Conservation (phyloP, 148 eudicot species). For the Tetragonia tetragonoides region DNA sequence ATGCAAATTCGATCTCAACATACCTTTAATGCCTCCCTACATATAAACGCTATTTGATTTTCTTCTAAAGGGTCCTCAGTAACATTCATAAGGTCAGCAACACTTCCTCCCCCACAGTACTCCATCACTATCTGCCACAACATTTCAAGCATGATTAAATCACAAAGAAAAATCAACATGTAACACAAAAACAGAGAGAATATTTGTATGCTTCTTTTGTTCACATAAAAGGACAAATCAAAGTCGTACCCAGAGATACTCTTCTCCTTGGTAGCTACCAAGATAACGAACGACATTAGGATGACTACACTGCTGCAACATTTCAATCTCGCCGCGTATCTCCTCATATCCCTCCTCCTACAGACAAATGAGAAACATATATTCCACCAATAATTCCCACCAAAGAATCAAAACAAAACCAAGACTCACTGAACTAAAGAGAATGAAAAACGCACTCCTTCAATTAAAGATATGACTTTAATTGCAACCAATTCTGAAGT, state of each 20-base stretch:
- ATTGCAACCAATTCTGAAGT: constrained; percentile 95
- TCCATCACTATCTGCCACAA: constrained; percentile 96
- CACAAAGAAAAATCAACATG: constrained; percentile 6
- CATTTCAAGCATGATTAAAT: constrained; percentile 11
- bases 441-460: constrained; percentile 62
- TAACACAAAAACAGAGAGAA: not conserved
- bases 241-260: constrained; percentile 83
- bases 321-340: constrained; percentile 98
- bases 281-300: constrained; percentile 98
- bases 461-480: constrained; percentile 88
- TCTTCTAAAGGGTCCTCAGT: constrained; percentile 92
- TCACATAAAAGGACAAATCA: not conserved
- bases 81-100: constrained; percentile 93
- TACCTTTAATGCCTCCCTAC: constrained; percentile 95
- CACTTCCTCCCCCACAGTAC: constrained; percentile 99
- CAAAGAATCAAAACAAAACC: not conserved
- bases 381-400: not conserved
- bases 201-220: not conserved
- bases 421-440: not conserved
- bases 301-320: constrained; percentile 99
- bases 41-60: constrained; percentile 83
- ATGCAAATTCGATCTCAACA: not conserved
- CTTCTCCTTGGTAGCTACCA: constrained; percentile 99
- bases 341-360: constrained; percentile 99
- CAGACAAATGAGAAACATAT: constrained; percentile 14